phyloP scores from a whole-genome alignment of 495 filamentous ascomycete genomes.

The Talaromyces adpressus region DNA sequence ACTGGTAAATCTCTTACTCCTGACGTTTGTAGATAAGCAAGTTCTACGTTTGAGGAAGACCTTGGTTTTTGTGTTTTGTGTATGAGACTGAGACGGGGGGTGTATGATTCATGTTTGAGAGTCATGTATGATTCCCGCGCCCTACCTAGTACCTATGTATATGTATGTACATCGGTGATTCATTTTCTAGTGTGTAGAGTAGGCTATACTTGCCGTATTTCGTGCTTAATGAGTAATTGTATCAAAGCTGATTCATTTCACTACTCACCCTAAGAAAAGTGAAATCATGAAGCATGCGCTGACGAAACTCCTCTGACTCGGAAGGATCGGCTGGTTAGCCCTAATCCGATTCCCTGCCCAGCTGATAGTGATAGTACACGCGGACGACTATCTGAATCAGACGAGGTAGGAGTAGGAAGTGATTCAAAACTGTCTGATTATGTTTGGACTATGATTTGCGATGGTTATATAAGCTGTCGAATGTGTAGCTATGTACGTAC shows the following conservation, averaged over 20 bases:
- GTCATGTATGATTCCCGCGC: background rate
- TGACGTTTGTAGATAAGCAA: background rate
- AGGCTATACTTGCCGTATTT: background rate
- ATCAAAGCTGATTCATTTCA: background rate
- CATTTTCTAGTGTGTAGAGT: background rate
- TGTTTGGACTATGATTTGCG: background rate
- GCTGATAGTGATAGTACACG: background rate
- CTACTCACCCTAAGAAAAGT: background rate
- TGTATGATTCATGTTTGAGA: constrained; percentile 3
- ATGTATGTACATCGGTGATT: background rate
- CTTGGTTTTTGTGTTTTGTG: background rate
- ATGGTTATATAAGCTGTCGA: background rate
- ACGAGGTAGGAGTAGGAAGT: background rate
- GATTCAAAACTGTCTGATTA: background rate
- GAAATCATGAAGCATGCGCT: background rate
- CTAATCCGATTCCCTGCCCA: background rate
- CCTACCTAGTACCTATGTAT: too few species aligned
- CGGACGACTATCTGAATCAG: background rate
- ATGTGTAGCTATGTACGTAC: background rate
- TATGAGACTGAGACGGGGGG: background rate
- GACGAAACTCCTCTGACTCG: background rate
- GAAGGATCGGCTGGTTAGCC: background rate
- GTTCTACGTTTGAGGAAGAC: background rate
- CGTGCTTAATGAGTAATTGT: background rate
- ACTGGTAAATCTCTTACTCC: background rate